Evolutionary conservation across 106 monocot genomes (phyloP), one percentile per base, ranked within the genome.

Genomic region (Dendrobium officinale): DNA sequence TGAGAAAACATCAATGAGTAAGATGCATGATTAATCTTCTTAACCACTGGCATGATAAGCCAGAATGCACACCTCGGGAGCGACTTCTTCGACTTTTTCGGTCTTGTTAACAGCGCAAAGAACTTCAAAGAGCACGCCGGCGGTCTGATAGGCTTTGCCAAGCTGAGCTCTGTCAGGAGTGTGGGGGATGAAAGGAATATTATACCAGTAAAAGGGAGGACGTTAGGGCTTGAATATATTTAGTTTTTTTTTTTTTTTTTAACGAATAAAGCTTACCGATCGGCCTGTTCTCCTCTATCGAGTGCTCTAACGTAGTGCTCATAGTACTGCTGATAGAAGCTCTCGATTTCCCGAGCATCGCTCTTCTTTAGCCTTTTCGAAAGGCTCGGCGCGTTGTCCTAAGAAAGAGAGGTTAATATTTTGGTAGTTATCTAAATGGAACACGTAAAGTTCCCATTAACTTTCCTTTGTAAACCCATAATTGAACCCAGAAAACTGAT

Each of bases 121-220:
- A 42, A 99, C 99, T 88, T 99, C 99, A 73, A 95, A 99, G n/a
- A 99, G 95, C 33, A 99, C 95, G 48, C 99, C 95, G 17, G 99
- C 99, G 58, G 91, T 93, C 72, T 99, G 95, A 76, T 99, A 99
- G 24, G 99, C 99, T 82, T 99, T 99, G 49, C 93, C 95, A 20
- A 99, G 92, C 59, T 95, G 99, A 18, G 89, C 95, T 75, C 99
- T 99, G 79, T 59, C 13, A 29, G 77, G 37, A 37, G 37, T n/a
- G 82, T 26, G 82, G 17, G 24, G 42, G 4, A 72, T 24, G 20
- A 10, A 40, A 9, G 82, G 27, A 27, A 72, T 31, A 17, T 31
- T 45, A 33, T 6, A 42, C 44, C 9, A 27, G 76, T 10, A 8
- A 74, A 43, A 77, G 2, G 9, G 20, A 17, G 42, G 9, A 10